Evolutionary conservation across 805 yeast genomes (phyloP), one percentile per base, ranked within the genome.

Genomic region (Monosporozyma yasuniensis): DNA sequence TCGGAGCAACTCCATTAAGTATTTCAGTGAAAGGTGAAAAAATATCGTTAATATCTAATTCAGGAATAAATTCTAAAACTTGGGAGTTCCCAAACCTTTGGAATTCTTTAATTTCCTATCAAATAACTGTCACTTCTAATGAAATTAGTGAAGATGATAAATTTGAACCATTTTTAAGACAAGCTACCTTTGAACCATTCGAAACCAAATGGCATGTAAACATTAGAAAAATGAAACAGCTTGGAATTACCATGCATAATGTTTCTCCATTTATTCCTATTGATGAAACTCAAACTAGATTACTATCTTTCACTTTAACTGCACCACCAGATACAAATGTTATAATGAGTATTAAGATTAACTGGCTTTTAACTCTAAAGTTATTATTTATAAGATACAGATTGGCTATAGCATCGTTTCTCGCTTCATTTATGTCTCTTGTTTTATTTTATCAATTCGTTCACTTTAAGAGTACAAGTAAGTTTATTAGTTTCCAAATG

Each of bases 151-250:
- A 34, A 19, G 23, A 34, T 44, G 14, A 21, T 41, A 7, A 14
- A 7, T 84, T 83, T 58, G 65, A 77, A 19, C 86, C 95, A 0
- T 72, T 88, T 35, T 64, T 85, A 3, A 74, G 88, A 50, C 96
- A 89, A 64, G 76, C 77, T 68, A 70, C 79, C 3, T 68, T 72
- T 10, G 81, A 79, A 34, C 85, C 86, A 0, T 75, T 70, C 56
- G 96, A 90, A 62, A 75, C 87, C 0, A 88, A 87, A 66, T 90
- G 91, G 89, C 85, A 81, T 58, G 66, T 84, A 8, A 74, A 81
- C 49, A 52, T 81, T 0, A 62, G 69, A 6, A 62, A 69, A 3
- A 63, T 70, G 19, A 61, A 71, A 21, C 65, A 71, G 71, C 51
- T 70, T 59, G 52, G 63, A 72, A 37, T 69, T 68, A 47, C 66